Conservation (phyloP, 257 asterid genomes). For the Fraxinus anomala region DNA sequence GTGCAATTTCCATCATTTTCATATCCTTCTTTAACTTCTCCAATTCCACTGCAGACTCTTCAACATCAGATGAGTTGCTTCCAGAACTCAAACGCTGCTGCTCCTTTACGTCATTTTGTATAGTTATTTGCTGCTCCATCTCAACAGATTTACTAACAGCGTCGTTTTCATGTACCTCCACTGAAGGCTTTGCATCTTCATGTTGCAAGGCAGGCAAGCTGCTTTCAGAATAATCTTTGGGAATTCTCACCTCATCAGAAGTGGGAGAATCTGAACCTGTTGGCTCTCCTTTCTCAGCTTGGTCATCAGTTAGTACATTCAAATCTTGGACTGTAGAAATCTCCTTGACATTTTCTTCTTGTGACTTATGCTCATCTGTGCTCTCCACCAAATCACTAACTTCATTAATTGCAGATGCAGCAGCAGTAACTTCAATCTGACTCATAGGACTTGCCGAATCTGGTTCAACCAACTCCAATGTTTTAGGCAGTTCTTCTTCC, state of each 20-base stretch:
- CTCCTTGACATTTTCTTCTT: constrained; percentile 42
- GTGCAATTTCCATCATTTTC: constrained; percentile 92
- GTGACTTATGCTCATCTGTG: constrained; percentile 34
- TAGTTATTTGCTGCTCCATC: constrained; percentile 32
- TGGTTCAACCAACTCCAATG: constrained; percentile 37
- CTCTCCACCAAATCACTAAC: constrained; percentile 40
- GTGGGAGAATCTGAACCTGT: constrained; percentile 44
- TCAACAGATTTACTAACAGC: constrained; percentile 38
- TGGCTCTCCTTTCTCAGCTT: constrained; percentile 43
- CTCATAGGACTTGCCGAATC: constrained; percentile 41
- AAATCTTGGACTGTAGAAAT: constrained; percentile 40
- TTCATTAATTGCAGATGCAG: constrained; percentile 29
- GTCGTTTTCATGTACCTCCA: constrained; percentile 39
- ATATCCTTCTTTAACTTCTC: constrained; percentile 82
- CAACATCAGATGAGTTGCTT: constrained; percentile 42
- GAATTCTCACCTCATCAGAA: constrained; percentile 38
- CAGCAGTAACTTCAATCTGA: constrained; percentile 37
- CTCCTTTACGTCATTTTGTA: constrained; percentile 45
- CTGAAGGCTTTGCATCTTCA: constrained; percentile 36
- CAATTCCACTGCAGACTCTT: constrained; percentile 55
- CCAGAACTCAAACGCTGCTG: constrained; percentile 39
- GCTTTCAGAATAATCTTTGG: constrained; percentile 45
- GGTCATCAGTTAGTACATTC: constrained; percentile 39
- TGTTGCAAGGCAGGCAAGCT: constrained; percentile 38
- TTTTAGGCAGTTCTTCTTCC: constrained; percentile 41